Evolutionary conservation across 176 grass and related monocot species (phyloP).

Genomic region (Canna indica): DNA sequence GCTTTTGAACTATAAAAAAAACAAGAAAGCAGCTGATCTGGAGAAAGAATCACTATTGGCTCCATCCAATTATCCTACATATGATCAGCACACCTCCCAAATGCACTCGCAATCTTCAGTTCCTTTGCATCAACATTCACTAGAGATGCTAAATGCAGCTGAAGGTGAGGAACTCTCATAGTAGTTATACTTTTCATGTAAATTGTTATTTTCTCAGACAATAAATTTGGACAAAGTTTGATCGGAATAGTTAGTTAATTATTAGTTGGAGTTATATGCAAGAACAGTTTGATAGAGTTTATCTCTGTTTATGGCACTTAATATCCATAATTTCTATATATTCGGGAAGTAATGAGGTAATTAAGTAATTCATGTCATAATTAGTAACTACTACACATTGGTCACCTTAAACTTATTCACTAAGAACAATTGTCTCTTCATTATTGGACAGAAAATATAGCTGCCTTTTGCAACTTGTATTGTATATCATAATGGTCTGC

Average conservation of each 20-base stretch:
- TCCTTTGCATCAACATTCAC: slow-evolving; percentile 27
- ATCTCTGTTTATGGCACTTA: not conserved
- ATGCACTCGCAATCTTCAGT: slow-evolving; percentile 28
- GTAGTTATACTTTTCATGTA: not conserved
- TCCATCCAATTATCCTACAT: slow-evolving; percentile 26
- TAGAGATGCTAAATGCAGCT: not conserved
- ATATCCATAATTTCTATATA: not conserved
- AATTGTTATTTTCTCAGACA: not conserved
- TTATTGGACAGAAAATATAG: too few species aligned
- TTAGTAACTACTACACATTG: too few species aligned
- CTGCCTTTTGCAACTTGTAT: too few species aligned
- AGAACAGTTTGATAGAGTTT: too few species aligned
- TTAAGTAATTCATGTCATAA: too few species aligned
- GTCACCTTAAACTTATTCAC: too few species aligned
- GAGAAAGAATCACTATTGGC: slow-evolving; percentile 17
- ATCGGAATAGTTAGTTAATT: not conserved
- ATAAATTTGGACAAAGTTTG: not conserved
- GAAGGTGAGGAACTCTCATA: slow-evolving; percentile 27
- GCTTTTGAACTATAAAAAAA: not conserved
- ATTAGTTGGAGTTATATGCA: too few species aligned
- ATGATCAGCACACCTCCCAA: slow-evolving; percentile 25
- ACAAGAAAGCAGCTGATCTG: not conserved
- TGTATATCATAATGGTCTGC: too few species aligned
- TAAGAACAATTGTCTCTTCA: too few species aligned
- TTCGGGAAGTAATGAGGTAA: too few species aligned